Evolutionary conservation across 2,329 filamentous ascomycete species (phyloP).

Genomic region (Cadophora malorum): DNA sequence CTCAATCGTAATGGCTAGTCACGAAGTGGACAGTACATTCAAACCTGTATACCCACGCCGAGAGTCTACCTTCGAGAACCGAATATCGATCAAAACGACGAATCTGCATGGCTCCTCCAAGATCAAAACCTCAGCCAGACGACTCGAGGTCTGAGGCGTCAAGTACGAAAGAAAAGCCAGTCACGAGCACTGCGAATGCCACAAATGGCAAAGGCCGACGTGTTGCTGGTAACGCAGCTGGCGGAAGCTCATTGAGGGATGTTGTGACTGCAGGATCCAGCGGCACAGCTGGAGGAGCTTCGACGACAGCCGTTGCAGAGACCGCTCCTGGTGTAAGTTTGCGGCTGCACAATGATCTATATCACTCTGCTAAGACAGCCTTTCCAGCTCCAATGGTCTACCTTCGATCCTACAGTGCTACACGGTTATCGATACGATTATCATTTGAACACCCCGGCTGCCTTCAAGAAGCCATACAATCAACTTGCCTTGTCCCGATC

Average conservation of each 20-base stretch:
- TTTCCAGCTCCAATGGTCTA: conserved; percentile 66
- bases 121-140: conserved; percentile 43
- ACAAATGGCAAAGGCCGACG: conserved; percentile 44
- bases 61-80: neutral
- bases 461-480: conserved; percentile 70
- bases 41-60: neutral
- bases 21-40: neutral
- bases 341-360: neutral
- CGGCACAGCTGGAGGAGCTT: conserved; percentile 25
- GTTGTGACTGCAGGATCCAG: conserved; percentile 37
- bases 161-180: conserved; percentile 46
- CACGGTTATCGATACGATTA: conserved; percentile 79
- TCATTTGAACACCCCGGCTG: conserved; percentile 71
- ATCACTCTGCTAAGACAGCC: neutral
- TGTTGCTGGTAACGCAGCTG: conserved; percentile 31
- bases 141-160: conserved; percentile 47
- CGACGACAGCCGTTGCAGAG: conserved; percentile 34
- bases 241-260: conserved; percentile 43
- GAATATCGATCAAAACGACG: neutral
- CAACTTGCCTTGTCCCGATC: conserved; percentile 66
- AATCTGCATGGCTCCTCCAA: conserved; percentile 42
- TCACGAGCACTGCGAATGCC: conserved; percentile 30
- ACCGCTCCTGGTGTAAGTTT: conserved; percentile 40
- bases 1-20: neutral
- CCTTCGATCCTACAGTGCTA: conserved; percentile 70